Percentiles rank a stretch among this genome's conserved stretches.
Conservation (phyloP, 2,329 filamentous ascomycete genomes). For the Fusarium burgessii region DNA sequence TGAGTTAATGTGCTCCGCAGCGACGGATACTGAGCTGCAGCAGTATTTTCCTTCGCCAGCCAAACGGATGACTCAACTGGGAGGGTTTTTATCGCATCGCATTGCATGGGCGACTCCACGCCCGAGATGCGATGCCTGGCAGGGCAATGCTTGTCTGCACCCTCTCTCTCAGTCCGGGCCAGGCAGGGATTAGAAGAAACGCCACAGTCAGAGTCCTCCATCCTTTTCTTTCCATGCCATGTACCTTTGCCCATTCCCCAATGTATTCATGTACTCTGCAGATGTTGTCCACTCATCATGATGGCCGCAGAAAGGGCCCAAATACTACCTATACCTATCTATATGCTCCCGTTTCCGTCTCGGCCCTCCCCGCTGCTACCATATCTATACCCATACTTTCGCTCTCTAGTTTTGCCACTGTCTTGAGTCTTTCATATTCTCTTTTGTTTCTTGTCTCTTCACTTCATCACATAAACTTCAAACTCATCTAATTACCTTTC, state of each 20-base stretch:
- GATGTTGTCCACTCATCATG: constrained; percentile 46
- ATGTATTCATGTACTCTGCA: constrained; percentile 44
- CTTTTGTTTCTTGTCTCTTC: constrained; percentile 13
- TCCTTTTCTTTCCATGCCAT: constrained; percentile 23
- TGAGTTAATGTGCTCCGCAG: constrained; percentile 36
- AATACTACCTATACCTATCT: constrained; percentile 45
- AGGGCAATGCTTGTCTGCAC: constrained; percentile 31
- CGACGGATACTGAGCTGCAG: not conserved
- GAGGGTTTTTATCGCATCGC: constrained; percentile 13
- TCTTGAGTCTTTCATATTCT: constrained; percentile 12
- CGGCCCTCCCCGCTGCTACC: constrained; percentile 40
- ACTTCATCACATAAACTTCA: not conserved
- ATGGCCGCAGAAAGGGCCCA: constrained; percentile 45
- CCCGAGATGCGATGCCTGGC: constrained; percentile 27
- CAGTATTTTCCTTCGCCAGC: constrained; percentile 23
- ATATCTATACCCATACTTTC: constrained; percentile 25
- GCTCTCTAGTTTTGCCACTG: constrained; percentile 36
- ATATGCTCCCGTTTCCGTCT: constrained; percentile 41
- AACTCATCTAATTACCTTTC: constrained; percentile 11
- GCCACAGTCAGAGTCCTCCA: constrained; percentile 46
- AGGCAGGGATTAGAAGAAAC: constrained; percentile 27
- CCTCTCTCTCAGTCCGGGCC: not conserved
- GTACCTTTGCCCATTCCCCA: constrained; percentile 42
- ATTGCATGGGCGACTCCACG: constrained; percentile 44
- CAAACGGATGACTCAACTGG: constrained; percentile 42